Base-by-base conservation (phyloP, 2,329 filamentous ascomycete species). In the Blastomyces silverae region DNA sequence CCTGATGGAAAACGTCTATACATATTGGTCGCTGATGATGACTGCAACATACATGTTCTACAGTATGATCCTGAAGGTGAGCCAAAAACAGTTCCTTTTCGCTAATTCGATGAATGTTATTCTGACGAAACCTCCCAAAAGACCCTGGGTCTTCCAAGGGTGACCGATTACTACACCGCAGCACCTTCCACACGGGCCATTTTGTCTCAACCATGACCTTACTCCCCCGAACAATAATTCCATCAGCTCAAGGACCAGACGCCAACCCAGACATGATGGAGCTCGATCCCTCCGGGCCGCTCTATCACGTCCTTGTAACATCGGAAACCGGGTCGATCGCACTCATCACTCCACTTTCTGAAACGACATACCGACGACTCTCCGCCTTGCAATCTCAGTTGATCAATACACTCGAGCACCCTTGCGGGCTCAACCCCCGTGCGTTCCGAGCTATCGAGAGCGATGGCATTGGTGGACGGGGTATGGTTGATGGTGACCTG, bases 61-160 rank as follows among this genome's bases (percentile, higher is more conserved):
- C 91, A 97, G 76, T 99, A 94, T 72, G 92, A 97, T 72, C 94
- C 94, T 0, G 93, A 97, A 73, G 89, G 91, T 94, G 22, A 82
- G 77, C 88, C 11, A n/a, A 57, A n/a, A n/a, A 8, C 11, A 22
- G 3, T 22, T 58, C 5, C 8, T 4, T 15, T 83, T 42, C 44
- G 50, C 37, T 44, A 46, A 42, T 64, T 48, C 42, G 34, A 39
- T 46, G 50, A 53, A 42, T 52, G 31, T 64, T 7, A 52, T 6
- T 62, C 59, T 39, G 39, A 56, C 34, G 37, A 53, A 15, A 28
- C 10, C 50, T 63, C 46, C 46, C 39, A 13, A 56, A 70, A 96
- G 92, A 97, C 73, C 93, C 93, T 20, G 95, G 96, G 80, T 95
- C 92, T 7, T 86, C 96, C 44, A 90, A 93, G 65, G 94, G 94